Conservation (phyloP, 176 grass and related monocot genomes). For the Aegilops tauschii region DNA sequence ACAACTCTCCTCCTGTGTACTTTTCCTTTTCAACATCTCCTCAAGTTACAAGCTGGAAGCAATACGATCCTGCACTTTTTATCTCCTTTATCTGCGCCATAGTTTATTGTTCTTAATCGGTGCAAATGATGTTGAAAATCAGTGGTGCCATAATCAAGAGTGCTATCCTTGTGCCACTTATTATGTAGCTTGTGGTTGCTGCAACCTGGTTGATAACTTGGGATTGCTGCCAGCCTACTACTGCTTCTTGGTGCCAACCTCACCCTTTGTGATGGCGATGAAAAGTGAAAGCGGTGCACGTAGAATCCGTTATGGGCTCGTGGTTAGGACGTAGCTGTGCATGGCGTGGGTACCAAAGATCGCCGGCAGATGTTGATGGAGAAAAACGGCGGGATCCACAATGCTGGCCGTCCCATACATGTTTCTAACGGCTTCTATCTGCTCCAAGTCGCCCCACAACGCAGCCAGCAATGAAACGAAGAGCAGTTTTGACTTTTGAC, state of each 20-base stretch:
- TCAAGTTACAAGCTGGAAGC: neutral
- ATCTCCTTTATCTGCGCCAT: neutral
- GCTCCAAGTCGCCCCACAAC: neutral
- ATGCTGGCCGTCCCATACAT: neutral
- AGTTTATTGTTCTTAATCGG: neutral
- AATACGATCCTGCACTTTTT: neutral
- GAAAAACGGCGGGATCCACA: too few relatives aligned
- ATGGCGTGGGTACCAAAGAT: neutral
- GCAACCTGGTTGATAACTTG: neutral
- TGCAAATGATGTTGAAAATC: neutral
- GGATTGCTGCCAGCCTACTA: slow-evolving; percentile 9
- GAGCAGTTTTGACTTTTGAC: too few relatives aligned
- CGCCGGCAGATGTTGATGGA: neutral
- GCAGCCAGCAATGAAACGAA: too few relatives aligned
- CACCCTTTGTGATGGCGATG: slow-evolving; percentile 14
- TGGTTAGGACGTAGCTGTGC: neutral
- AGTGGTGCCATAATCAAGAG: neutral
- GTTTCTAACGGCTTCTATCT: neutral
- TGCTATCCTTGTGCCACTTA: neutral
- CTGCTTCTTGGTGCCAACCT: neutral
- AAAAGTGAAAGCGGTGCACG: slow-evolving; percentile 1
- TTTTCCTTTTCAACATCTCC: neutral
- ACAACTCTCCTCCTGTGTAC: neutral
- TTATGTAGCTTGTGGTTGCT: neutral
- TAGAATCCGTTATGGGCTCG: neutral